Evolutionary conservation across 345 rosid species (phyloP), one percentile per base, ranked within the genome.

Genomic region (Punica granatum): DNA sequence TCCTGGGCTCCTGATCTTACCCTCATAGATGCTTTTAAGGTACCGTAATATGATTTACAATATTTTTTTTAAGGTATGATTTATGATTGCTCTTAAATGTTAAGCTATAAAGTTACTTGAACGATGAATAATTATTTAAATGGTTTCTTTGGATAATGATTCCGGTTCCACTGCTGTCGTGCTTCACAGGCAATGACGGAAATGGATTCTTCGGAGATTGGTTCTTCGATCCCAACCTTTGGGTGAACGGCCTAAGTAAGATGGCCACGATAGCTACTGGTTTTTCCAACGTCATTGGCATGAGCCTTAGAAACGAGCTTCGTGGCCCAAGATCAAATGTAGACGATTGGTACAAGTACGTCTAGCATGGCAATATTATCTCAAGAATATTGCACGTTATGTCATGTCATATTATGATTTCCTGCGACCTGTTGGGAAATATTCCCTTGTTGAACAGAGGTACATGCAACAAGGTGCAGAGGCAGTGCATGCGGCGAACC

Each of bases 241-340:
- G 99, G 99, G 69, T 83, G 73, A 67, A 72, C 0, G 97, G 89
- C 33, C 79, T 91, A 26, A 77, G 81, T 15, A 75, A 69, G 67
- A 84, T 94, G 87, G 97, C 99, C 7, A 74, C 78, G 14, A 43
- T 85, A 11, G 90, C 89, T 54, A 71, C 78, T 0, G 88, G 83
- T 35, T 81, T 80, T n/a, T 30, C 83, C 44, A 82, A 87, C 64
- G 96, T 89, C 3, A 72, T 94, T 33, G 97, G 92, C 70, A 88
- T 94, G 90, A 87, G 99, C 83, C 68, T 93, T 60, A 90, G 98
- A 70, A 93, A 93, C 43, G 97, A 93, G 69, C 96, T 93, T 42
- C 82, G 99, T 53, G 99, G 99, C 51, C 84, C 87, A 28, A 85
- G 60, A 37, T 96, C 92, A 70, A 91, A 89, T 25, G 85, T 78